A percentile compares a stretch with the other conserved stretches of the same genome.
Conservation (phyloP, 441 rosid genomes). For the Euphorbia schlechtendalii region DNA sequence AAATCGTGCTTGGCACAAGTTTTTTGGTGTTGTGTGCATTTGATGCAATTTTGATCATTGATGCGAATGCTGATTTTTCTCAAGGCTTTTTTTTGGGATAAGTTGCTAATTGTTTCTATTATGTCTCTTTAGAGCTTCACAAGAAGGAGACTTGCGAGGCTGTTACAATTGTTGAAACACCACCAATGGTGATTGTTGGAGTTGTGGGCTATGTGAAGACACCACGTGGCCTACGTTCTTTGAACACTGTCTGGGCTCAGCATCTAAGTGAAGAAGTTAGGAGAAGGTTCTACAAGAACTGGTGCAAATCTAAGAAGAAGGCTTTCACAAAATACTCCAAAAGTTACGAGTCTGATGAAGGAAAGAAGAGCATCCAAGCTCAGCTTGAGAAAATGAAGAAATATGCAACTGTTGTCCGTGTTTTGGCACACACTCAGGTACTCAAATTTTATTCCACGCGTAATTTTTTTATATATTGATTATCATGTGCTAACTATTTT, state of each 20-base stretch:
- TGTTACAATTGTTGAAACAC: constrained; percentile 77
- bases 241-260: constrained; percentile 94
- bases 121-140: constrained; percentile 58
- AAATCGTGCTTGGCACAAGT: not conserved
- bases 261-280: constrained; percentile 82
- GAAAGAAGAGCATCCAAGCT: constrained; percentile 57
- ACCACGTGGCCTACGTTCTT: constrained; percentile 67
- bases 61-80: not conserved
- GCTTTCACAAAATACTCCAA: constrained; percentile 71
- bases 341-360: constrained; percentile 58
- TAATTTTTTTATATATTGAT: not conserved
- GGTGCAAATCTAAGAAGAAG: constrained; percentile 91
- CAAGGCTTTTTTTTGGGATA: not conserved
- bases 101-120: not conserved
- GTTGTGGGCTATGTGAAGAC: constrained; percentile 82
- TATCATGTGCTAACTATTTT: not conserved
- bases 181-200: constrained; percentile 84
- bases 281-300: constrained; percentile 86
- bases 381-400: constrained; percentile 90
- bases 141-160: constrained; percentile 96
- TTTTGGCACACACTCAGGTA: constrained; percentile 90
- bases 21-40: not conserved
- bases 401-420: constrained; percentile 65
- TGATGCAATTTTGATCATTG: not conserved
- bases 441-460: not conserved